These are phyloP conservation scores for Penicillium subrubescens DNA, from an alignment of 495 filamentous ascomycete species.

Conservation along the genomic window DNA sequence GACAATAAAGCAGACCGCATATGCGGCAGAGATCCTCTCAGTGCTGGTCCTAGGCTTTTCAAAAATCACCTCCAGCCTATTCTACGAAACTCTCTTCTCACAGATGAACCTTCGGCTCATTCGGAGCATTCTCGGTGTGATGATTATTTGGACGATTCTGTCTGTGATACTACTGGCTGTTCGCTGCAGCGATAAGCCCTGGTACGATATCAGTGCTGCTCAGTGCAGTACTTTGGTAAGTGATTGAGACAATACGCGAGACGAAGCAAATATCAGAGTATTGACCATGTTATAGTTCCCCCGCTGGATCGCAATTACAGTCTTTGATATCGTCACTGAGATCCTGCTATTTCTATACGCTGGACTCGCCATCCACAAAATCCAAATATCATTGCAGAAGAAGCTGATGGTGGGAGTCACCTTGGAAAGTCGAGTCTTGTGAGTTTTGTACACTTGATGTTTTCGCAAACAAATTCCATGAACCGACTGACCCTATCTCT, in stretches of 20 bases:
- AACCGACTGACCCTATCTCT: neutral
- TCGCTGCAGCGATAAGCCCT: constrained; percentile 13
- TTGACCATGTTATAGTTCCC: constrained; percentile 15
- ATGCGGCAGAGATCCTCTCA: constrained; percentile 25
- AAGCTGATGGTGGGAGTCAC: constrained; percentile 22
- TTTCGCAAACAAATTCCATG: neutral
- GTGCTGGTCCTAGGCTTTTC: constrained; percentile 22
- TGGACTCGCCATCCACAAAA: constrained; percentile 17
- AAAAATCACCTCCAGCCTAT: constrained; percentile 19
- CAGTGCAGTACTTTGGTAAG: constrained; percentile 22
- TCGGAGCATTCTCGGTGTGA: constrained; percentile 11
- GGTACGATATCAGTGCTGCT: constrained; percentile 14
- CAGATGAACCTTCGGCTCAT: constrained; percentile 4
- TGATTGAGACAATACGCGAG: constrained; percentile 2
- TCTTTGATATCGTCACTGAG: constrained; percentile 29
- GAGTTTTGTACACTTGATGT: neutral
- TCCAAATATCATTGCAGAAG: constrained; percentile 21
- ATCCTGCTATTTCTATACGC: constrained; percentile 22
- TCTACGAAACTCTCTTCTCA: constrained; percentile 19
- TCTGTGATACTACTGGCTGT: constrained; percentile 18
- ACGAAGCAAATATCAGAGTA: neutral
- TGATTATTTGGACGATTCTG: constrained; percentile 17
- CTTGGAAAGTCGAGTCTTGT: constrained; percentile 32
- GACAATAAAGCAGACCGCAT: constrained; percentile 13
- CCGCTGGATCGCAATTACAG: constrained; percentile 31